Percentiles rank a stretch among this genome's conserved stretches.
These are phyloP conservation scores for Metarhizium anisopliae DNA, from an alignment of 2,329 filamentous ascomycete genomes.

Conservation along the genomic window DNA sequence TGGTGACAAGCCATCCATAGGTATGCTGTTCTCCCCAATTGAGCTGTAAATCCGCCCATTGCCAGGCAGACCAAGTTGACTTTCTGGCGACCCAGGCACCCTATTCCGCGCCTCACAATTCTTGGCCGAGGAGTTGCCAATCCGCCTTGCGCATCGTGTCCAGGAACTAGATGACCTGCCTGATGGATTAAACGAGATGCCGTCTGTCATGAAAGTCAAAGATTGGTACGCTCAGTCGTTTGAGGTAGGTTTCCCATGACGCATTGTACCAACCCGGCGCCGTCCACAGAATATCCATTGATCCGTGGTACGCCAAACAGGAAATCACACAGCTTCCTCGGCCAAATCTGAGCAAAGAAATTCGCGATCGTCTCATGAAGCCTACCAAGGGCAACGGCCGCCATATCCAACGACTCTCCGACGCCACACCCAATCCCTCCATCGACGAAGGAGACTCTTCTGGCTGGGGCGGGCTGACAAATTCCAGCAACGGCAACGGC, in stretches of 20 bases:
- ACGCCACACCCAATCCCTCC: conserved; percentile 85
- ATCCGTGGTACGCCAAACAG: conserved; percentile 31
- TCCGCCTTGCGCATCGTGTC: conserved; percentile 90
- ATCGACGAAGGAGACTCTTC: conserved; percentile 75
- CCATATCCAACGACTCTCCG: conserved; percentile 64
- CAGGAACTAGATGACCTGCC: conserved; percentile 87
- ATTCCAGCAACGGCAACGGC: conserved; percentile 33
- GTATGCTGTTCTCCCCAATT: conserved; percentile 38
- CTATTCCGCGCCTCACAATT: conserved; percentile 97
- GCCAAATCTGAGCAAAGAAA: conserved; percentile 65
- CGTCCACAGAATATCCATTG: conserved; percentile 2
- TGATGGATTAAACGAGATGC: conserved; percentile 96
- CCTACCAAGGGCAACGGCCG: conserved; percentile 49
- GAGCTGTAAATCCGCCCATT: conserved; percentile 67
- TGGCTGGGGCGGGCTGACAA: conserved; percentile 40
- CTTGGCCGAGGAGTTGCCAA: conserved; percentile 94
- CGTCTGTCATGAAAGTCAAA: conserved; percentile 86
- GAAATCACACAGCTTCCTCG: conserved; percentile 85
- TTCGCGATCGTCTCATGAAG: conserved; percentile 70
- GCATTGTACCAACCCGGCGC: background rate
- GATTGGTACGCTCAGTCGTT: conserved; percentile 99
- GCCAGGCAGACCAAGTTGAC: conserved; percentile 21
- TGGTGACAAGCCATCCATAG: conserved; percentile 84
- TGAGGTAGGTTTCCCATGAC: conserved; percentile 54
- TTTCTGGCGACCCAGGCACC: conserved; percentile 52